Conservation (phyloP, 345 rosid genomes). For the Zanthoxylum bungeanum region DNA sequence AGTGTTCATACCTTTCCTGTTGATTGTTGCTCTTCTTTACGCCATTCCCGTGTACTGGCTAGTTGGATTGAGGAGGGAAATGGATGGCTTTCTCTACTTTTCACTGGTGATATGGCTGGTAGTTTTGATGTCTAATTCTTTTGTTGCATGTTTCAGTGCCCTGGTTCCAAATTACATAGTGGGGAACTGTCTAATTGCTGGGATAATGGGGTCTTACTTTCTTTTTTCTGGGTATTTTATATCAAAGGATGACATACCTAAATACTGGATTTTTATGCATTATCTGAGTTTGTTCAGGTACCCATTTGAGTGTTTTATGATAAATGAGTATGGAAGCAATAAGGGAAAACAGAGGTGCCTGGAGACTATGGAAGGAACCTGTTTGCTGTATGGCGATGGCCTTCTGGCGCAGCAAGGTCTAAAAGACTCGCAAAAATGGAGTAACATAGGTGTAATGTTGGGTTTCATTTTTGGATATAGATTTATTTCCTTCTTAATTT, state of each 20-base stretch:
- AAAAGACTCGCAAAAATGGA: slow-evolving; percentile 29
- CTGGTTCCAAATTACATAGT: slow-evolving; percentile 31
- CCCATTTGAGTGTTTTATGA: slow-evolving; percentile 35
- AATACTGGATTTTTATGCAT: slow-evolving; percentile 32
- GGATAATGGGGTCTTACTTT: slow-evolving; percentile 28
- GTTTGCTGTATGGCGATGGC: slow-evolving; percentile 25
- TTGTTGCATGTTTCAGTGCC: slow-evolving; percentile 32
- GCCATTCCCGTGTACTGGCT: slow-evolving; percentile 31
- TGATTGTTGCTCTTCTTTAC: slow-evolving; percentile 30
- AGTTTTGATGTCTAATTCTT: slow-evolving; percentile 31
- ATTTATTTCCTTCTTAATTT: slow-evolving; percentile 24
- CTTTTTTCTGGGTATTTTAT: slow-evolving; percentile 39
- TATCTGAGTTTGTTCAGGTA: slow-evolving; percentile 30
- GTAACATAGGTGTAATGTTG: slow-evolving; percentile 25
- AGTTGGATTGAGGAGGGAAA: slow-evolving; percentile 27
- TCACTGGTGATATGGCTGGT: slow-evolving; percentile 29
- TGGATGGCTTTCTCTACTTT: slow-evolving; percentile 30
- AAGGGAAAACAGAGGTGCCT: slow-evolving; percentile 23
- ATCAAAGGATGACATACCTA: slow-evolving; percentile 27
- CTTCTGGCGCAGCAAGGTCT: slow-evolving; percentile 27
- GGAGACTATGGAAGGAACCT: slow-evolving; percentile 19
- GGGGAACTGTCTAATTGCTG: slow-evolving; percentile 29
- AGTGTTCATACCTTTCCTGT: slow-evolving; percentile 31
- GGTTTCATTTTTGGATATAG: slow-evolving; percentile 28
- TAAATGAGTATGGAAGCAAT: slow-evolving; percentile 31